Evolutionary conservation across 371 early-diverging fungal species (phyloP).

Genomic region (Saksenaea oblongispora): DNA sequence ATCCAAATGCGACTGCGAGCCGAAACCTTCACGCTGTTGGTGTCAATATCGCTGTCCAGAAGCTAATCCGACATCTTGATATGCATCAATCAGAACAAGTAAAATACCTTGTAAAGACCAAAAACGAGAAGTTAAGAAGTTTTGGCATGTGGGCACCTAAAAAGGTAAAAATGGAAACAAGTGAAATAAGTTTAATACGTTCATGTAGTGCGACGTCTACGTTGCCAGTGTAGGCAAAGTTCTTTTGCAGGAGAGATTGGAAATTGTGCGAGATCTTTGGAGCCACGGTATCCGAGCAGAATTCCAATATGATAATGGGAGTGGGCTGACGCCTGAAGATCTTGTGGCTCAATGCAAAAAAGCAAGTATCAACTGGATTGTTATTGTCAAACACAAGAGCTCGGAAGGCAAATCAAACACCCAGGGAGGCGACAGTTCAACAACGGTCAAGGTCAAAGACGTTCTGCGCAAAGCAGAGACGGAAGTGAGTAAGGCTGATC

Average conservation of each 20-base stretch:
- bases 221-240: constrained; percentile 81
- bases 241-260: constrained; percentile 69
- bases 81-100: constrained; percentile 68
- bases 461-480: constrained; percentile 66
- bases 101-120: constrained; percentile 51
- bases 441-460: constrained; percentile 76
- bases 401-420: constrained; percentile 33
- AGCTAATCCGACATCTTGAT: constrained; percentile 68
- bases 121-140: constrained; percentile 60
- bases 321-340: constrained; percentile 65
- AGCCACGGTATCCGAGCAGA: constrained; percentile 72
- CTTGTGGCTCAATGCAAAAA: constrained; percentile 64
- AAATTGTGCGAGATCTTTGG: constrained; percentile 77
- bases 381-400: constrained; percentile 69
- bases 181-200: not conserved
- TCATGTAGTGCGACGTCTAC: constrained; percentile 66
- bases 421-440: constrained; percentile 24
- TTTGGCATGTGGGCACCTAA: constrained; percentile 67
- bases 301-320: constrained; percentile 72
- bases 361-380: constrained; percentile 79
- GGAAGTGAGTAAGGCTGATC: constrained; percentile 51
- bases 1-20: constrained; percentile 41
- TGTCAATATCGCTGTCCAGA: constrained; percentile 79
- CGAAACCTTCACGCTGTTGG: constrained; percentile 72
- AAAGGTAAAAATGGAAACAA: constrained; percentile 21